These are phyloP conservation scores for Solanum paucissectum DNA, from an alignment of 257 asterid species.

Conservation along the genomic window DNA sequence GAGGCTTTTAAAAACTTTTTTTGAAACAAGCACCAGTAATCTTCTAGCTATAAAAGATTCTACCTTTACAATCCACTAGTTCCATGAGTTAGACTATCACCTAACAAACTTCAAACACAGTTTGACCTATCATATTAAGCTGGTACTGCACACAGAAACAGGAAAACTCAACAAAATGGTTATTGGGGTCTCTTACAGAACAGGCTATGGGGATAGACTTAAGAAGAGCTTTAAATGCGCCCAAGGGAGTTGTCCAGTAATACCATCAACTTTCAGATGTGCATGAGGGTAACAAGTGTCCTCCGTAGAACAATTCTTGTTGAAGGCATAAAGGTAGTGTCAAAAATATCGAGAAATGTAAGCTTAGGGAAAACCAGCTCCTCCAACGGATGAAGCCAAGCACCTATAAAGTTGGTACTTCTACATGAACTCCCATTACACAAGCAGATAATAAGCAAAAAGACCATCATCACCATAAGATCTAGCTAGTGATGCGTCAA, in stretches of 20 bases:
- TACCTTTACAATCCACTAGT: neutral
- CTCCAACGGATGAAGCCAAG: neutral
- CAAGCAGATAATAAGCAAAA: neutral
- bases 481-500: neutral
- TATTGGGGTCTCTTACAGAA: neutral
- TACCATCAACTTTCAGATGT: neutral
- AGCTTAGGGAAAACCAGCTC: neutral
- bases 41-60: neutral
- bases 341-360: neutral
- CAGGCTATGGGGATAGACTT: neutral
- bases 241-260: neutral
- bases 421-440: neutral
- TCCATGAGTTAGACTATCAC: neutral
- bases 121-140: neutral
- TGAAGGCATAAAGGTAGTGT: neutral
- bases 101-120: neutral
- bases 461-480: neutral
- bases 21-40: neutral
- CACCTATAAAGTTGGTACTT: neutral
- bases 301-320: neutral
- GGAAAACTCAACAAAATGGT: neutral
- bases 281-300: neutral
- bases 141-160: neutral
- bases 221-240: neutral
- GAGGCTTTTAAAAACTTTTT: neutral